A percentile compares a stretch with the other conserved stretches of the same genome.
These are phyloP conservation scores for Trichomonas tenax DNA, from an alignment of 208 protist genomes.

Conservation along the genomic window DNA sequence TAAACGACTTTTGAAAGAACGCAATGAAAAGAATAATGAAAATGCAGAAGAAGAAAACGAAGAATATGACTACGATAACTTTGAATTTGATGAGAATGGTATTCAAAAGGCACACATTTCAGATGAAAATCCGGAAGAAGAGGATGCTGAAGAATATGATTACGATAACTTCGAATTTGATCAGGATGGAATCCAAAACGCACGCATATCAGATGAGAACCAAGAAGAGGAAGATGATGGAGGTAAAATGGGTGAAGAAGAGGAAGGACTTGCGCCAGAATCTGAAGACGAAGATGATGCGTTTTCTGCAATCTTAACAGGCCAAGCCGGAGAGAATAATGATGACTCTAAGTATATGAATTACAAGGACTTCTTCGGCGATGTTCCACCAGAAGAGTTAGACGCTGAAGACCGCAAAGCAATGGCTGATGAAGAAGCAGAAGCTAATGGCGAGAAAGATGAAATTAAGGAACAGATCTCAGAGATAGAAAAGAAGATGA, in stretches of 20 bases:
- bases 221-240: neutral
- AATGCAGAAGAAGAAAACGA: neutral
- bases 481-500: neutral
- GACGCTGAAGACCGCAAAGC: neutral
- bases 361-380: neutral
- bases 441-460: neutral
- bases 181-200: neutral
- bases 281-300: neutral
- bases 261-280: neutral
- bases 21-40: neutral
- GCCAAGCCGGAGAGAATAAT: neutral
- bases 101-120: neutral
- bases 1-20: neutral
- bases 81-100: neutral
- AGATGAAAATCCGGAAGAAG: neutral
- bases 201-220: neutral
- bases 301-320: neutral
- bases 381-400: neutral
- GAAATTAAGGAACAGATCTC: neutral
- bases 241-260: neutral
- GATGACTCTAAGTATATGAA: neutral
- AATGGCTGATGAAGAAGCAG: neutral
- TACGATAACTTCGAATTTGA: neutral
- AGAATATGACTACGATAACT: neutral
- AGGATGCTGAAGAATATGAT: neutral